phyloP scores from a whole-genome alignment of 495 filamentous ascomycete genomes.

The Penicillium salamii region DNA sequence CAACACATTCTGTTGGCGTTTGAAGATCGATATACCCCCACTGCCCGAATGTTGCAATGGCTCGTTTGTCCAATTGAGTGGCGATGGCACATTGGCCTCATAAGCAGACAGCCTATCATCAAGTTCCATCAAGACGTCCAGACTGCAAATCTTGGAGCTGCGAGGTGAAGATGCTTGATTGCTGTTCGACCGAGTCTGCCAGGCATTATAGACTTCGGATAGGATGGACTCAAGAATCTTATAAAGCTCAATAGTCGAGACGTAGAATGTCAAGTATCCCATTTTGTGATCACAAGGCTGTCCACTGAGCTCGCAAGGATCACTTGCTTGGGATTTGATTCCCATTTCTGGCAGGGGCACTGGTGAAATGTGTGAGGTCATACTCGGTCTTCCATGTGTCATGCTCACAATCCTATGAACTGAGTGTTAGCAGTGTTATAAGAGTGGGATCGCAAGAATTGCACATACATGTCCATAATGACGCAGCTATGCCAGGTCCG shows the following conservation, averaged over 20 bases:
- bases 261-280: constrained; percentile 36
- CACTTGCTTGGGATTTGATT: constrained; percentile 7
- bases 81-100: constrained; percentile 30
- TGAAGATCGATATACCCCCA: constrained; percentile 17
- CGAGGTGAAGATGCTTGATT: constrained; percentile 8
- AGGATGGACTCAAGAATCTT: constrained; percentile 43
- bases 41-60: constrained; percentile 1
- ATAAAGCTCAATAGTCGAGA: constrained; percentile 41
- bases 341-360: constrained; percentile 31
- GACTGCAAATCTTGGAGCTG: constrained; percentile 20
- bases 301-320: constrained; percentile 22
- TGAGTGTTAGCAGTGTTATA: constrained; percentile 1
- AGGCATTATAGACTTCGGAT: constrained; percentile 41
- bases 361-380: constrained; percentile 35
- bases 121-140: constrained; percentile 40
- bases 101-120: constrained; percentile 37
- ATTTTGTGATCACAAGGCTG: constrained; percentile 21
- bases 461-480: constrained; percentile 43
- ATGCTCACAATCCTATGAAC: constrained; percentile 42
- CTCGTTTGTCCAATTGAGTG: constrained; percentile 35
- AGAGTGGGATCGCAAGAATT: neutral
- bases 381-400: constrained; percentile 47
- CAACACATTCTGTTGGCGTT: constrained; percentile 41
- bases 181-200: constrained; percentile 22
- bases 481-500: constrained; percentile 51